Base-by-base conservation (phyloP, 164 flowering plant genomes). In the Chimonanthus salicifolius region DNA sequence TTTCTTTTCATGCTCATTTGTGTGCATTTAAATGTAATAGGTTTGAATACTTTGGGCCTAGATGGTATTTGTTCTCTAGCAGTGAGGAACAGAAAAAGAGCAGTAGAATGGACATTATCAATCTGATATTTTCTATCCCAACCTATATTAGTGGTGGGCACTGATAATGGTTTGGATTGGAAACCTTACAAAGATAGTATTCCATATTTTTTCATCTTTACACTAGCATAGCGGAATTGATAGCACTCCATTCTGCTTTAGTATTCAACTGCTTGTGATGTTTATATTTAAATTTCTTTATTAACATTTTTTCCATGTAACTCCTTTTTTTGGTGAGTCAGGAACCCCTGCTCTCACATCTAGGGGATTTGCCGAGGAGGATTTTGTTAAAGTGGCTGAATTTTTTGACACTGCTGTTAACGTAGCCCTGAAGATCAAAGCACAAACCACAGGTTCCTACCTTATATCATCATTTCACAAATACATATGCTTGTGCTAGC, bases 301-400 rank as follows among this genome's bases (percentile, higher is more conserved):
- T 4, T 68, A 49, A 20, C 70, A 65, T 66, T n/a, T n/a, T 54
- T 54, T 54, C 60, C 16, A 10, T n/a, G 5, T 10, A 10, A 54
- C 60, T 54, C 60, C 9, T 45, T 44, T 47, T 20, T 76, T 16
- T 74, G 74, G 63, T 79, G 64, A 58, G 78, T 67, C 88, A 95
- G 99, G 99, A 75, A 92, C 99, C 72, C 99, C 99, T 2, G 99
- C 99, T 74, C 94, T 96, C 75, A 96, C 98, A 43, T 96, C 99
- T 15, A 88, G 99, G 78, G 98, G 99, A 74, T 96, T 96, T 73
- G 68, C 87, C 21, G 98, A 96, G 81, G 95, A 92, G 78, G 99
- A 96, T 80, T 96, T 95, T 78, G 97, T 73, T 0, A 90, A 90
- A 84, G 99, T 95, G 68, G 99, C 97, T 3, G 90, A 90, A 10